These are phyloP conservation scores for Chlamydomonas sp. DNA, from an alignment of 139 green algal species.

Conservation along the genomic window DNA sequence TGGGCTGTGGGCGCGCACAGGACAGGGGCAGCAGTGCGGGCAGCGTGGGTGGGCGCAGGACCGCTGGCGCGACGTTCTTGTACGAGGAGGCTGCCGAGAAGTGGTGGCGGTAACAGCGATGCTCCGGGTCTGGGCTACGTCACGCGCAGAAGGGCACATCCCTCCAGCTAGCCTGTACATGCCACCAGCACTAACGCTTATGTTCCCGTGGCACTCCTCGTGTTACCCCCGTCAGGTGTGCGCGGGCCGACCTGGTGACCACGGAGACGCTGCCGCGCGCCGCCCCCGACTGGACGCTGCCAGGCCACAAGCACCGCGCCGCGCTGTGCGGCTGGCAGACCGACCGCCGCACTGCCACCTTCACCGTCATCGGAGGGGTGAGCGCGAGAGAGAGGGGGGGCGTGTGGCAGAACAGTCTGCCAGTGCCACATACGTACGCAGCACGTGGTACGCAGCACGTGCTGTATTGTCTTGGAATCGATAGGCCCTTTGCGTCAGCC, in stretches of 20 bases:
- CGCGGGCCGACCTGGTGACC: slow-evolving; percentile 45
- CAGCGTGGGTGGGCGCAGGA: neutral
- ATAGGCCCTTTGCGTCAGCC: too few species aligned
- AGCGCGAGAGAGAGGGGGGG: neutral
- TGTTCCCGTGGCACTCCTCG: neutral
- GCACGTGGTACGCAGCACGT: too few species aligned
- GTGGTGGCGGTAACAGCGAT: too few species aligned
- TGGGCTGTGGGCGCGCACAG: neutral
- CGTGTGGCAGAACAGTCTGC: neutral
- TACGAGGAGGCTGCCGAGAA: too few species aligned
- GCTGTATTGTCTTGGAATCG: too few species aligned
- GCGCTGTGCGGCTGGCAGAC: slow-evolving; percentile 60
- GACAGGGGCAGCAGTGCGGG: neutral
- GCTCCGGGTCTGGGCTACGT: too few species aligned
- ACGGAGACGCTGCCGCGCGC: slow-evolving; percentile 22
- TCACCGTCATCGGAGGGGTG: slow-evolving; percentile 41
- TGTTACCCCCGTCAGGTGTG: slow-evolving; percentile 34
- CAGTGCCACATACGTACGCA: too few species aligned
- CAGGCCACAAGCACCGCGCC: slow-evolving; percentile 40
- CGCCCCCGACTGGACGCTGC: slow-evolving; percentile 33
- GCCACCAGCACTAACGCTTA: too few species aligned
- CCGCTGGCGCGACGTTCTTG: neutral
- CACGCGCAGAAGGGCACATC: too few species aligned
- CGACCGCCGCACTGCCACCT: slow-evolving; percentile 72
- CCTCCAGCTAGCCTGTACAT: too few species aligned